Conservation (phyloP, 306 rosid genomes). For the Trifolium fragiferum region DNA sequence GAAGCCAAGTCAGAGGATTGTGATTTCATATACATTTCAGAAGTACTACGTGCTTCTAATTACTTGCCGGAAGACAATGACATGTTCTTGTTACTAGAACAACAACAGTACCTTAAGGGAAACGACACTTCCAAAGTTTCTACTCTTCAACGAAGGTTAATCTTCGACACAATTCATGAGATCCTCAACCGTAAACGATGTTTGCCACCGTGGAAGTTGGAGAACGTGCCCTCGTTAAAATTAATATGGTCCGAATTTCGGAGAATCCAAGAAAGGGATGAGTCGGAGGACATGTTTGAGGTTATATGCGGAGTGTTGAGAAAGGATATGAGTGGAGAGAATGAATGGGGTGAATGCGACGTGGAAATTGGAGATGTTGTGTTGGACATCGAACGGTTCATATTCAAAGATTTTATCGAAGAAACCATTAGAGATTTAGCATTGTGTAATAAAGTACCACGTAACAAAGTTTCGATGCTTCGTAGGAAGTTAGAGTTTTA, state of each 20-base stretch:
- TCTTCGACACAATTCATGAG: conserved; percentile 75
- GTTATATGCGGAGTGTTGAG: conserved; percentile 71
- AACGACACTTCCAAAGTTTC: conserved; percentile 65
- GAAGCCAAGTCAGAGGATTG: conserved; percentile 56
- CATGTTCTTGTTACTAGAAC: conserved; percentile 65
- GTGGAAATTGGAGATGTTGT: conserved; percentile 69
- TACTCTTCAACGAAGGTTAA: conserved; percentile 62
- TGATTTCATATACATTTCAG: conserved; percentile 71
- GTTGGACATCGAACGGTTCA: conserved; percentile 76
- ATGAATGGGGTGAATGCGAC: conserved; percentile 70
- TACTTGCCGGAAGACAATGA: conserved; percentile 63
- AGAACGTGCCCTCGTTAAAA: conserved; percentile 3
- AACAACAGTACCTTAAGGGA: conserved; percentile 72
- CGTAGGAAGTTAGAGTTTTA: conserved; percentile 77
- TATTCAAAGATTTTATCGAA: conserved; percentile 85
- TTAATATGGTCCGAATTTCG: conserved; percentile 70
- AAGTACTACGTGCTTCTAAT: conserved; percentile 66
- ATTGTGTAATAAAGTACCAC: conserved; percentile 34
- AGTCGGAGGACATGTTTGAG: conserved; percentile 66
- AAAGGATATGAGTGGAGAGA: conserved; percentile 65
- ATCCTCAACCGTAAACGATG: conserved; percentile 58
- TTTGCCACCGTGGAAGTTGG: conserved; percentile 80
- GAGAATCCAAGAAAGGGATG: conserved; percentile 61
- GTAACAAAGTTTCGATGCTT: conserved; percentile 44
- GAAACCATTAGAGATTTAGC: conserved; percentile 82